A percentile compares a stretch with the other conserved stretches of the same genome.
phyloP scores from a whole-genome alignment of 805 yeast genomes.

The Nakazawaea holstii region DNA sequence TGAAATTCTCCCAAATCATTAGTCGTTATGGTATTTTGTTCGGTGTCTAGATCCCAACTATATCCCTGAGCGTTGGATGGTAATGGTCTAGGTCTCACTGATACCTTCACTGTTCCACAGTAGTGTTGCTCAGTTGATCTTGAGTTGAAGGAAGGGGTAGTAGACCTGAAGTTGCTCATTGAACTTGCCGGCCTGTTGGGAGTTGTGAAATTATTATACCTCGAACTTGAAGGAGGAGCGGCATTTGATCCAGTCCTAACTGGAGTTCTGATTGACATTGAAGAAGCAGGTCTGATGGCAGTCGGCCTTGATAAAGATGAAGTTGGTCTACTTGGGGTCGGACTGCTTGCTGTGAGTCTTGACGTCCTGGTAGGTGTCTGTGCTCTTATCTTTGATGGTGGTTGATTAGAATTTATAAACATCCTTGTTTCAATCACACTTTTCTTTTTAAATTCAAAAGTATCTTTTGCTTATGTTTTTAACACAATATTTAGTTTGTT shows the following conservation, averaged over 20 bases:
- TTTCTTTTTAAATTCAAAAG: no score
- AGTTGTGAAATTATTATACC: constrained; percentile 7
- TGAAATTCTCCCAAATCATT: constrained; percentile 57
- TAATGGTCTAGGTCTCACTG: constrained; percentile 72
- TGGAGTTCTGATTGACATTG: constrained; percentile 11
- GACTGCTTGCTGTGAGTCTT: constrained; percentile 7
- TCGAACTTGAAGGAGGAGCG: neutral
- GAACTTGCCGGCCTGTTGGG: constrained; percentile 14
- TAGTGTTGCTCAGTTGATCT: constrained; percentile 26
- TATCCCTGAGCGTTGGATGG: constrained; percentile 13
- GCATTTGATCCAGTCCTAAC: constrained; percentile 2
- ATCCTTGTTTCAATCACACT: neutral
- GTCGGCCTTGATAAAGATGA: constrained; percentile 15
- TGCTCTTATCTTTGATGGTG: constrained; percentile 12
- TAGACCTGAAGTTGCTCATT: constrained; percentile 12
- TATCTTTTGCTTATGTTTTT: no score
- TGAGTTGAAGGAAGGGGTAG: constrained; percentile 10
- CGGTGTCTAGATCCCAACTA: constrained; percentile 42
- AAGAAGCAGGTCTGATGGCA: constrained; percentile 13
- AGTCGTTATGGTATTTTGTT: constrained; percentile 34
- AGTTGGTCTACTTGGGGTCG: constrained; percentile 13
- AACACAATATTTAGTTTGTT: neutral
- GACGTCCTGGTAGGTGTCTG: constrained; percentile 15
- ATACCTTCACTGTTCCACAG: constrained; percentile 69
- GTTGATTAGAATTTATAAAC: constrained; percentile 1